Base-by-base conservation (phyloP, 345 rosid species). In the Barbarea vulgaris region DNA sequence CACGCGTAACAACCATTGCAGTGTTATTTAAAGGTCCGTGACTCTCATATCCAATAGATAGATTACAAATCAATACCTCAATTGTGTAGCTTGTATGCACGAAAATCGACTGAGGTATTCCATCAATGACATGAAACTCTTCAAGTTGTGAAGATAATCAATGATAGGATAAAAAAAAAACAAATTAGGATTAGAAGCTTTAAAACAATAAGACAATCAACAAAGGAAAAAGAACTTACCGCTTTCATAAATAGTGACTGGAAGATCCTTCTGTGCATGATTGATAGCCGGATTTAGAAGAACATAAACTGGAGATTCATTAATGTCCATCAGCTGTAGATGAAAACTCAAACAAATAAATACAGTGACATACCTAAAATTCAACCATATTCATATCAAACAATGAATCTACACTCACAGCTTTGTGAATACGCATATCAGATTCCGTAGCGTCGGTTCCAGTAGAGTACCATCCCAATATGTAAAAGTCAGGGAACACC, bases 121-220 rank as follows among this genome's bases (percentile, higher is more conserved):
- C 97, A 74, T 95, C 99, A 22, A 90, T 91, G 70, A 95, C 91
- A 76, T 92, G 99, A 55, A 95, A 87, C 82, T 95, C 99, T 95
- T 44, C 44, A 58, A 58, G 66, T 55, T 42, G 27, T 42, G 31
- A 79, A 50, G 52, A 79, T 53, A 79, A 64, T 50, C 74, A 68
- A 69, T 17, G 63, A 55, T 24, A 19, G 6, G 50, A 63, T 25
- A 0, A 7, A 31, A 31, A 31, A 30, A 30, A 30, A 30, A 30
- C 4, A 66, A n/a, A 30, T n/a, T n/a, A 24, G 59, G 19, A 17
- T 69, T 68, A 46, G 36, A 31, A 39, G 48, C 39, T 64, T 28
- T 15, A 58, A 36, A 61, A 50, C 55, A 71, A 60, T 64, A 36
- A 34, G 7, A 24, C 39, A 14, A 27, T 27, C 59, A 54, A 7